Evolutionary conservation across 2,329 filamentous ascomycete species (phyloP).

Genomic region (Colletotrichum somersetense): DNA sequence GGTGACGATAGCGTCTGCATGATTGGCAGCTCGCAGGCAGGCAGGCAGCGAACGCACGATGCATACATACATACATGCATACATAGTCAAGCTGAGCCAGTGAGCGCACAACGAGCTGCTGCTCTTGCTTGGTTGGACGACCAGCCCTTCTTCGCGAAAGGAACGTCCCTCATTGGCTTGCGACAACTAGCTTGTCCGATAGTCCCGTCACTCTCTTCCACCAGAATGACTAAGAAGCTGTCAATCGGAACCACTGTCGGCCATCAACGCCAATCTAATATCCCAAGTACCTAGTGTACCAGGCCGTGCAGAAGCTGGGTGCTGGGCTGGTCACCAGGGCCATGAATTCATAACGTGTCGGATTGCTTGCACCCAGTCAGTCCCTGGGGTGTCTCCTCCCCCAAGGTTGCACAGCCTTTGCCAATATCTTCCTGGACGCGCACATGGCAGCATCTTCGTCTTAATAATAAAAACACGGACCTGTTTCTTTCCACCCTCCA

Average conservation of each 20-base stretch:
- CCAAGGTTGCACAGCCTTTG: slow-evolving; percentile 34
- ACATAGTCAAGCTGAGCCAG: slow-evolving; percentile 3
- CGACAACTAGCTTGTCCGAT: slow-evolving; percentile 22
- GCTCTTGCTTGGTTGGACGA: neutral
- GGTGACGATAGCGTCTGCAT: slow-evolving; percentile 19
- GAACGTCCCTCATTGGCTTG: neutral
- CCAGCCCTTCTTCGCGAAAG: slow-evolving; percentile 12
- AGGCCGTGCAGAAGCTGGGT: slow-evolving; percentile 3
- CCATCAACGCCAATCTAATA: neutral
- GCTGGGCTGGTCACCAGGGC: neutral
- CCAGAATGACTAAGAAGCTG: slow-evolving; percentile 5
- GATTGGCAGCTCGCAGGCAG: too few species aligned
- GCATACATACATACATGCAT: too few species aligned
- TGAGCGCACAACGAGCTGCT: neutral
- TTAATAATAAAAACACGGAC: slow-evolving; percentile 22
- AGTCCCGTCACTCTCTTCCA: slow-evolving; percentile 22
- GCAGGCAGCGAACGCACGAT: too few species aligned
- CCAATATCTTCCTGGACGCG: slow-evolving; percentile 36
- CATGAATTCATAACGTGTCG: neutral
- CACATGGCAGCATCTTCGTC: slow-evolving; percentile 39
- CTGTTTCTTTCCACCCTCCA: slow-evolving; percentile 19
- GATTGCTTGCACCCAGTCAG: neutral
- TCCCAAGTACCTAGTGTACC: neutral
- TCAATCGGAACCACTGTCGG: neutral
- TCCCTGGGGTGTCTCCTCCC: slow-evolving; percentile 1